A percentile compares a stretch with the other conserved stretches of the same genome.
phyloP scores from a whole-genome alignment of 257 asterid genomes.

The Catharanthus roseus region DNA sequence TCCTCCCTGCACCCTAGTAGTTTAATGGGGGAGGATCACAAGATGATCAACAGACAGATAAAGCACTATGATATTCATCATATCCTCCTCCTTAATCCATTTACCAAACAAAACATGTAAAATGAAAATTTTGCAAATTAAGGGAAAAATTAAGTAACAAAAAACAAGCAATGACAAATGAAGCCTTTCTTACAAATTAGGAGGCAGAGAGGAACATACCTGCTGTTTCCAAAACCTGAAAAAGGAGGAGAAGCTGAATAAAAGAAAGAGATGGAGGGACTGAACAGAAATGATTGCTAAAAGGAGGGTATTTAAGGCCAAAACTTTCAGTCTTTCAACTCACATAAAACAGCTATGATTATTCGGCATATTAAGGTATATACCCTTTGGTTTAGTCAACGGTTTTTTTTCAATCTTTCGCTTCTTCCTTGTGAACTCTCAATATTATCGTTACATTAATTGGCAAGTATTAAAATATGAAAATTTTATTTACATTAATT shows the following conservation, averaged over 20 bases:
- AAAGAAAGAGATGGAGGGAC: not conserved
- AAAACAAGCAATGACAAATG: not conserved
- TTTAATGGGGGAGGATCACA: not conserved
- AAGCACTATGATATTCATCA: not conserved
- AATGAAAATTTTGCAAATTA: not conserved
- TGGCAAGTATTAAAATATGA: no score
- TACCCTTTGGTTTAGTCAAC: constrained; percentile 16
- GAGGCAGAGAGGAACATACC: constrained; percentile 5
- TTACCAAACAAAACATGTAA: not conserved
- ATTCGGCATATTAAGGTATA: constrained; percentile 23
- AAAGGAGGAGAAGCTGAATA: not conserved
- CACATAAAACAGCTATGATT: constrained; percentile 1
- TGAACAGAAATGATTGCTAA: not conserved
- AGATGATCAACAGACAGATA: not conserved
- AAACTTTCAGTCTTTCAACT: not conserved
- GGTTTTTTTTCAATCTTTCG: not conserved
- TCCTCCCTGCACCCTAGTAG: not conserved
- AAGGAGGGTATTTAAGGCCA: constrained; percentile 11
- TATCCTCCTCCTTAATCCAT: not conserved
- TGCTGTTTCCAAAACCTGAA: not conserved
- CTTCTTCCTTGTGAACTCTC: constrained; percentile 8
- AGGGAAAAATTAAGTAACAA: not conserved
- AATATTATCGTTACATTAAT: not conserved
- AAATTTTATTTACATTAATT: no score
- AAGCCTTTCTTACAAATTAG: no score